These are phyloP conservation scores for Tuber indicum DNA, from an alignment of 495 filamentous ascomycete species.

Conservation along the genomic window DNA sequence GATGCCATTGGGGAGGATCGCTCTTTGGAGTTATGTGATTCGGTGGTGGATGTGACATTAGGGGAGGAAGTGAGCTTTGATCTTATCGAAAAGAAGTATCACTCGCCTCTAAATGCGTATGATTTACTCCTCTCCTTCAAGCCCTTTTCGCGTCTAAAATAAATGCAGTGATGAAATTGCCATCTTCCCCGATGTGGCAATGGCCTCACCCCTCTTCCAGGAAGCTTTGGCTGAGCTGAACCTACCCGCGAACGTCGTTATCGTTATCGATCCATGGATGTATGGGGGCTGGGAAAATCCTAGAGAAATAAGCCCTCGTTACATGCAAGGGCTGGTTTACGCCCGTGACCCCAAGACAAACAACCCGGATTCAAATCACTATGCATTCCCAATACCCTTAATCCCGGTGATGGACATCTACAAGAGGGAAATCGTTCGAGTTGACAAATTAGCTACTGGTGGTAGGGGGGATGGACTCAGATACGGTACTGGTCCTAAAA, in stretches of 20 bases:
- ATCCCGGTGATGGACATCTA: conserved; percentile 54
- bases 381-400: conserved; percentile 53
- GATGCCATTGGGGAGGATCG: conserved; percentile 57
- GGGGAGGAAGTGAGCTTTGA: conserved; percentile 49
- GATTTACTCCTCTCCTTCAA: conserved; percentile 27
- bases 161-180: conserved; percentile 55
- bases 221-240: conserved; percentile 55
- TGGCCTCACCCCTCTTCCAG: conserved; percentile 57
- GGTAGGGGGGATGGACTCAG: conserved; percentile 46
- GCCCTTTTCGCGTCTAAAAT: conserved; percentile 27
- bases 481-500: conserved; percentile 44
- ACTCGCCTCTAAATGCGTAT: conserved; percentile 57
- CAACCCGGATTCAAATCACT: conserved; percentile 53
- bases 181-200: conserved; percentile 56
- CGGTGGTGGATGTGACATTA: conserved; percentile 55
- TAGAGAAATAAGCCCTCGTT: conserved; percentile 52
- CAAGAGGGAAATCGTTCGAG: conserved; percentile 49
- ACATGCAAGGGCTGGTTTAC: conserved; percentile 49
- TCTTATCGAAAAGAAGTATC: conserved; percentile 54
- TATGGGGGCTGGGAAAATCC: conserved; percentile 57
- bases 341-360: conserved; percentile 48
- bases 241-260: conserved; percentile 57
- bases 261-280: conserved; percentile 66
- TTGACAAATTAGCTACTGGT: conserved; percentile 53
- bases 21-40: conserved; percentile 56